Base-by-base conservation (phyloP, 805 yeast genomes). In the Isabelozyma gotoi region DNA sequence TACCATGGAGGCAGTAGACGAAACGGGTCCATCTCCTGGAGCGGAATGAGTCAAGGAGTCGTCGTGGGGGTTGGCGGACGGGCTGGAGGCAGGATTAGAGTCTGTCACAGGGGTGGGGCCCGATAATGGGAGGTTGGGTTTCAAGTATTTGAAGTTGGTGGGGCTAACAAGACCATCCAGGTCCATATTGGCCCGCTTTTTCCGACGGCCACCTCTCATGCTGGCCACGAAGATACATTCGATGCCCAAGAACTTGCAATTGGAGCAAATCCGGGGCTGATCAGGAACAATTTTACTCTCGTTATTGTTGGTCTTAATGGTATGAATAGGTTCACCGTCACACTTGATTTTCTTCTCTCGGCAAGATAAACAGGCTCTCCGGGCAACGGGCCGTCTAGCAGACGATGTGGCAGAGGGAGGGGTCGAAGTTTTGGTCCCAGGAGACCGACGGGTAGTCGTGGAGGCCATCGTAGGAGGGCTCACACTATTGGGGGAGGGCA, bases 341-440 rank as follows among this genome's bases (percentile, higher is more conserved):
- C 88, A 82, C 50, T 80, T 82, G 48, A 82, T 71, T 52, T 82
- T 82, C 63, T 78, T 80, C 51, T 79, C 84, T 33, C 88, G 76
- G 46, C 88, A 82, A 4, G 80, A 71, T 5, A 82, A 63, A 56
- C 87, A 82, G 0, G 87, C 87, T 38, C 82, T 65, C 45, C 77
- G 68, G 0, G 85, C 84, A 2, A 81, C 86, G 5, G 74, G 66
- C 18, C 82, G 62, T 46, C 69, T 67, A n/a, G n/a, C n/a, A 3
- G 29, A 20, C 32, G 42, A 17, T 18, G 33, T 10, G 12, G 39
- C 19, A 12, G 34, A 14, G 10, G 34, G 17, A 4, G 34, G 17
- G 10, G 15, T 11, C 7, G 32, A 33, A 7, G 41, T 12, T 15
- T 19, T 15, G 18, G 19, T 27, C 18, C 17, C 12, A 18, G 8